Conservation (phyloP, 2,329 filamentous ascomycete species). For the Claviceps sorghi region DNA sequence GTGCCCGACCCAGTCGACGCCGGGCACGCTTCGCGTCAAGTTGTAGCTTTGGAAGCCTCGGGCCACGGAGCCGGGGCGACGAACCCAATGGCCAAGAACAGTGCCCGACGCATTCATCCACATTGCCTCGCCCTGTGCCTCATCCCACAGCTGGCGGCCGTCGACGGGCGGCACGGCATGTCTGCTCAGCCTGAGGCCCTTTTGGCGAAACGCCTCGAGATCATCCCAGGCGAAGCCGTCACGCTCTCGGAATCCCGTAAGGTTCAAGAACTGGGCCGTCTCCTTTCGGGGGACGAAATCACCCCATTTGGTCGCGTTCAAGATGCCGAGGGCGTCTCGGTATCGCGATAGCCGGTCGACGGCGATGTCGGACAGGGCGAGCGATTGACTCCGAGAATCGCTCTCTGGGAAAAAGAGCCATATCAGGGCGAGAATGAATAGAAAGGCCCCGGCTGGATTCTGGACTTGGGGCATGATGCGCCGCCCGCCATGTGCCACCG, state of each 20-base stretch:
- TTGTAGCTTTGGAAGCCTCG: conserved; percentile 42
- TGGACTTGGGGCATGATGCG: conserved; percentile 29
- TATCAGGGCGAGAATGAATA: conserved; percentile 22
- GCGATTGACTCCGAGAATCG: conserved; percentile 19
- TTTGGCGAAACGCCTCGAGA: conserved; percentile 49
- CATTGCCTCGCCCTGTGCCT: conserved; percentile 28
- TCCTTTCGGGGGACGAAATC: conserved; percentile 40
- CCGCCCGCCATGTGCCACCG: conserved; percentile 6
- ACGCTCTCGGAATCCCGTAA: conserved; percentile 61
- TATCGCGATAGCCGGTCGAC: conserved; percentile 35
- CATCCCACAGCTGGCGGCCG: conserved; percentile 26
- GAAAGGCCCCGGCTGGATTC: conserved; percentile 21
- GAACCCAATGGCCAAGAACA: conserved; percentile 62
- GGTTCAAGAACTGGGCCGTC: conserved; percentile 40
- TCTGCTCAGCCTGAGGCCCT: conserved; percentile 46
- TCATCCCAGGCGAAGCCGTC: conserved; percentile 71
- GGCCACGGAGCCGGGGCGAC: conserved; percentile 33
- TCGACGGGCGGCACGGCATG: conserved; percentile 32
- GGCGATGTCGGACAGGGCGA: conserved; percentile 21
- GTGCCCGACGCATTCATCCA: conserved; percentile 71
- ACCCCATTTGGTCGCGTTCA: conserved; percentile 44
- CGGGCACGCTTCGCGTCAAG: conserved; percentile 48
- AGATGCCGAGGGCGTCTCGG: conserved; percentile 33
- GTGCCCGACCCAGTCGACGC: conserved; percentile 47
- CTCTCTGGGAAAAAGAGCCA: conserved; percentile 25